phyloP scores from a whole-genome alignment of 2,329 filamentous ascomycete species.

The Cladosporium sphaerospermum region DNA sequence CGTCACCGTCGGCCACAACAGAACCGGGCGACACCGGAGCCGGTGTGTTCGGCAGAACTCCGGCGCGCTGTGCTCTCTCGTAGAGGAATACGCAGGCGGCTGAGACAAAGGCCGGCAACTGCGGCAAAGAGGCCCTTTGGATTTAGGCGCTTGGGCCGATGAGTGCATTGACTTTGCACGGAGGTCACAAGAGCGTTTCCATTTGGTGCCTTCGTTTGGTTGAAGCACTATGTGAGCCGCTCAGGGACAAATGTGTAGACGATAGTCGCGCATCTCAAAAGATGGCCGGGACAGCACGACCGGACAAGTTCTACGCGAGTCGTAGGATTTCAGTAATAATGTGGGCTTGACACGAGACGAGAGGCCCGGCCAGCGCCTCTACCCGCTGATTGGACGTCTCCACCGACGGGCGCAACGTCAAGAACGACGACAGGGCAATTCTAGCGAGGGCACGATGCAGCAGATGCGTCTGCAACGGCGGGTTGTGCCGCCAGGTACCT shows the following conservation, averaged over 20 bases:
- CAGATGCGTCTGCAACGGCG: slow-evolving; percentile 2
- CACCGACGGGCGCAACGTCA: background rate
- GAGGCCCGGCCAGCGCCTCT: too few species aligned
- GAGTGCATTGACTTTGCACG: background rate
- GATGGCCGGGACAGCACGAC: too few species aligned
- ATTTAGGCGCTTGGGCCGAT: background rate
- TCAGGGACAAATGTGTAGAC: too few species aligned
- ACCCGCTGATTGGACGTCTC: background rate
- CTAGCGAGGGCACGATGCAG: background rate
- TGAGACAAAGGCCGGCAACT: slow-evolving; percentile 6
- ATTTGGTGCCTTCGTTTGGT: too few species aligned
- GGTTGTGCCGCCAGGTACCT: background rate
- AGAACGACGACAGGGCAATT: slow-evolving; percentile 11
- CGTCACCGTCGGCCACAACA: slow-evolving; percentile 4
- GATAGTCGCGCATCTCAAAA: too few species aligned
- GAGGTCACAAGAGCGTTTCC: too few species aligned
- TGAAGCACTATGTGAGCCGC: too few species aligned
- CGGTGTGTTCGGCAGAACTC: background rate
- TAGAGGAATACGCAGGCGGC: background rate
- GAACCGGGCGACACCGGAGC: background rate
- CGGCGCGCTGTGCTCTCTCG: too few species aligned
- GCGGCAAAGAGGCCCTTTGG: background rate
- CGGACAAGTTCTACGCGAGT: too few species aligned
- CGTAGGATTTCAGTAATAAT: too few species aligned
- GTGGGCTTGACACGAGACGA: too few species aligned